A percentile compares a stretch with the other conserved stretches of the same genome.
These are phyloP conservation scores for Arachis stenosperma DNA, from an alignment of 306 rosid species.

Conservation along the genomic window DNA sequence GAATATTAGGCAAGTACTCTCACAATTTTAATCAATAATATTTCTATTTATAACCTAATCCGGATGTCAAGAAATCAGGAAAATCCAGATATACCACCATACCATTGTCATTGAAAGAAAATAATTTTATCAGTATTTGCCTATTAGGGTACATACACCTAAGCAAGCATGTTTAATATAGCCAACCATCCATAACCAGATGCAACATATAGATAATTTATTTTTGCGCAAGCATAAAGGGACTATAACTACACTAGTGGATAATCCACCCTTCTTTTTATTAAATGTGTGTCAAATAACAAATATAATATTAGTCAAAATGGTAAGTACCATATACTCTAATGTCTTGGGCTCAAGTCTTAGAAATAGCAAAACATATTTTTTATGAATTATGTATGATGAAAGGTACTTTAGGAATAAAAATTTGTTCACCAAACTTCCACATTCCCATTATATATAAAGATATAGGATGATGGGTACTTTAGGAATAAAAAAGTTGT, in stretches of 20 bases:
- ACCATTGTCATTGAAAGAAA: conserved; percentile 2
- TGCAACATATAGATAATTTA: conserved; percentile 17
- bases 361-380: too few species aligned
- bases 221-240: conserved; percentile 28
- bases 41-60: conserved; percentile 10
- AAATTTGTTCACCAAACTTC: too few species aligned
- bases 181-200: conserved; percentile 14
- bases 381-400: too few species aligned
- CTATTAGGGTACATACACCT: conserved; percentile 2
- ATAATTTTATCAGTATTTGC: neutral
- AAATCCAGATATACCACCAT: conserved; percentile 5
- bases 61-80: conserved; percentile 25
- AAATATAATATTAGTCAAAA: too few species aligned
- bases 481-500: too few species aligned
- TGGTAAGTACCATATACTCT: too few species aligned
- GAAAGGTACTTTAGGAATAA: too few species aligned
- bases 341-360: too few species aligned
- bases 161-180: conserved; percentile 6
- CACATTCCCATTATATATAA: too few species aligned
- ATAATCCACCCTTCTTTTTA: too few species aligned
- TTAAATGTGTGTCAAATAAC: too few species aligned
- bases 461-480: too few species aligned
- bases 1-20: conserved; percentile 8
- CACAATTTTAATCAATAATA: conserved; percentile 2
- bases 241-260: neutral